These are phyloP conservation scores for Albugo laibachii DNA, from an alignment of 352 stramenopile genomes.

Conservation along the genomic window DNA sequence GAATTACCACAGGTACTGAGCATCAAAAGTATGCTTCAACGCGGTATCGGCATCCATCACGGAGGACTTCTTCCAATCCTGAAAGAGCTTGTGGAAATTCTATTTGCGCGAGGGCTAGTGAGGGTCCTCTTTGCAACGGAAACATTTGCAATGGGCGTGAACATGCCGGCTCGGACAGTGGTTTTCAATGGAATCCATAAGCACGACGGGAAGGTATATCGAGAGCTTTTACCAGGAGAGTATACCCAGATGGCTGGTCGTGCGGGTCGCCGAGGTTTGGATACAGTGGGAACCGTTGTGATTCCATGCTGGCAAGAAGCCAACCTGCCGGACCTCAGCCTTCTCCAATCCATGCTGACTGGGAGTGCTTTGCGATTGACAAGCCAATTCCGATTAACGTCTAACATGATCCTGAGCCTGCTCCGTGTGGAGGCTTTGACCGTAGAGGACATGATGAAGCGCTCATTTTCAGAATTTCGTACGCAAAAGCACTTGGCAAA, in stretches of 20 bases:
- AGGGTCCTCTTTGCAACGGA: constrained; percentile 98
- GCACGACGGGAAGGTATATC: constrained; percentile 89
- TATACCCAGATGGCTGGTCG: constrained; percentile 96
- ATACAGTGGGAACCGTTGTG: constrained; percentile 93
- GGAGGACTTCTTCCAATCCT: constrained; percentile 95
- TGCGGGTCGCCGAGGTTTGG: constrained; percentile 91
- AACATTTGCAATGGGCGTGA: constrained; percentile 98
- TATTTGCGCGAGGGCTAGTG: constrained; percentile 92
- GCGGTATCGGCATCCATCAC: constrained; percentile 94
- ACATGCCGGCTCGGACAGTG: constrained; percentile 95
- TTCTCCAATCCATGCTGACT: constrained; percentile 89
- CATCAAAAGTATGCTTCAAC: constrained; percentile 91
- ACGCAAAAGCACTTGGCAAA: constrained; percentile 69
- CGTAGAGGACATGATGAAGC: constrained; percentile 94
- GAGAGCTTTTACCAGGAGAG: constrained; percentile 74
- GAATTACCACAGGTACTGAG: constrained; percentile 95
- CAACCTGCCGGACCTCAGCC: constrained; percentile 91
- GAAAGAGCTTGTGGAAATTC: constrained; percentile 99
- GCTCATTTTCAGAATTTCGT: constrained; percentile 92
- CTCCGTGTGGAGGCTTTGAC: constrained; percentile 80
- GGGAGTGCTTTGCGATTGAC: constrained; percentile 87
- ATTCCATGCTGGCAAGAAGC: constrained; percentile 89
- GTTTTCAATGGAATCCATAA: constrained; percentile 97
- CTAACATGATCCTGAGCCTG: constrained; percentile 97
- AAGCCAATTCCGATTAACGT: constrained; percentile 97